Base-by-base conservation (phyloP, 345 rosid species). In the thale cress (Arabidopsis thaliana) region DNA sequence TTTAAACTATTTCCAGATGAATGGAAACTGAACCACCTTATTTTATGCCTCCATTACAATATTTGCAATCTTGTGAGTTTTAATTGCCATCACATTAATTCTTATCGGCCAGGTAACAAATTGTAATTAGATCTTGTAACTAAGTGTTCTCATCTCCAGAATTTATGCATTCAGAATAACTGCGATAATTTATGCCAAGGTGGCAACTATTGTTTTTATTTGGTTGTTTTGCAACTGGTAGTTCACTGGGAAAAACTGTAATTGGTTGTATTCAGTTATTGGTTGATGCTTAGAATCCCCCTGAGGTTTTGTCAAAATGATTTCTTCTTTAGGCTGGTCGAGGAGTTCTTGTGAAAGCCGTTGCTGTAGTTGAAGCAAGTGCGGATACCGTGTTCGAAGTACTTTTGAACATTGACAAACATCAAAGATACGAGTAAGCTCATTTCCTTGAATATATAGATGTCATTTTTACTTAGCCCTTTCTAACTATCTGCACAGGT, bases 371-470 rank as follows among this genome's bases (percentile, higher is more conserved):
- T 80, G 99, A 95, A 81, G 89, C 93, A 72, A 85, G 74, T 75
- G 93, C 93, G 38, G 99, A 95, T 83, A 75, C 89, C 72, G 90
- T 87, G 62, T 92, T 95, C 79, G 99, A 92, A 80, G 90, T 90
- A 66, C 66, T 95, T 66, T 69, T 88, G 72, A 87, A 84, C 63
- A 83, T 90, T 68, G 97, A 90, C 38, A 88, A 84, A 41, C 96
- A 80, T 37, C 87, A 62, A 59, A 87, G 99, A 95, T 90, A 95
- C 6, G 96, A 95, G 99, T 92, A 86, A 84, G 97, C 60, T 80
- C 46, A 48, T 56, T 69, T 73, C 55, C 66, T 40, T 55, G 30
- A 49, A 64, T 50, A 64, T 55, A 36, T 71, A 22, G 8, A 58
- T 52, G 56, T 62, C 42, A 72, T 72, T 41, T 78, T 30, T 51